Percentiles rank a stretch among this genome's conserved stretches.
Conservation (phyloP, 169 alveolate species). For the Perkinsus chesapeaki region DNA sequence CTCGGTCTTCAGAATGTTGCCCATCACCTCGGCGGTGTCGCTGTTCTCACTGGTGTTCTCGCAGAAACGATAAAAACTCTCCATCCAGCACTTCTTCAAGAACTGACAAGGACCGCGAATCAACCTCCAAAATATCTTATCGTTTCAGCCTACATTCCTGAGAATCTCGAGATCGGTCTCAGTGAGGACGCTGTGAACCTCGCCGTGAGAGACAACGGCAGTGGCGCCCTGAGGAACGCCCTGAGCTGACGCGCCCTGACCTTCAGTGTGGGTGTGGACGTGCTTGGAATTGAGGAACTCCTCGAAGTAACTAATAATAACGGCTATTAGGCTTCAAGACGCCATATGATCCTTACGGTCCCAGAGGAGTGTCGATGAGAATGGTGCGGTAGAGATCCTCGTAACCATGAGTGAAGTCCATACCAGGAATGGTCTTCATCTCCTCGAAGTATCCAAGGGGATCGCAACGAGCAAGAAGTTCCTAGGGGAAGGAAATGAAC, state of each 20-base stretch:
- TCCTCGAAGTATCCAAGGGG: constrained; percentile 97
- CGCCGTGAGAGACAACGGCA: neutral
- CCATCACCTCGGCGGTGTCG: constrained; percentile 72
- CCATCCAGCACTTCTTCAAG: constrained; percentile 91
- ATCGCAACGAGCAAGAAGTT: constrained; percentile 82
- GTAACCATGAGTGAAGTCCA: constrained; percentile 87
- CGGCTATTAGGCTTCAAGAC: neutral
- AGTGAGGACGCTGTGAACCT: constrained; percentile 14
- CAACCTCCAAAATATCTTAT: neutral
- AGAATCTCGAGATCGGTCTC: constrained; percentile 67
- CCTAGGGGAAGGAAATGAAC: constrained; percentile 32
- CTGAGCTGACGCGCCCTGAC: neutral
- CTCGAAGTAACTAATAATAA: constrained; percentile 48
- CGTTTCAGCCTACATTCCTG: constrained; percentile 47
- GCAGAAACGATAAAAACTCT: constrained; percentile 84
- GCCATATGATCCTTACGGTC: constrained; percentile 28
- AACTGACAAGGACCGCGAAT: neutral
- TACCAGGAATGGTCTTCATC: constrained; percentile 82
- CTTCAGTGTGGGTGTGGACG: neutral
- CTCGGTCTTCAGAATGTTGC: constrained; percentile 73
- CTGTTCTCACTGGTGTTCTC: constrained; percentile 69
- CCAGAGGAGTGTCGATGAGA: constrained; percentile 96
- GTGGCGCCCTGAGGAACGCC: neutral
- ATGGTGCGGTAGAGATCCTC: constrained; percentile 91
- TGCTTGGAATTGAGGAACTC: constrained; percentile 45